phyloP scores from a whole-genome alignment of 805 yeast species.

The Yarrowia sp. region DNA sequence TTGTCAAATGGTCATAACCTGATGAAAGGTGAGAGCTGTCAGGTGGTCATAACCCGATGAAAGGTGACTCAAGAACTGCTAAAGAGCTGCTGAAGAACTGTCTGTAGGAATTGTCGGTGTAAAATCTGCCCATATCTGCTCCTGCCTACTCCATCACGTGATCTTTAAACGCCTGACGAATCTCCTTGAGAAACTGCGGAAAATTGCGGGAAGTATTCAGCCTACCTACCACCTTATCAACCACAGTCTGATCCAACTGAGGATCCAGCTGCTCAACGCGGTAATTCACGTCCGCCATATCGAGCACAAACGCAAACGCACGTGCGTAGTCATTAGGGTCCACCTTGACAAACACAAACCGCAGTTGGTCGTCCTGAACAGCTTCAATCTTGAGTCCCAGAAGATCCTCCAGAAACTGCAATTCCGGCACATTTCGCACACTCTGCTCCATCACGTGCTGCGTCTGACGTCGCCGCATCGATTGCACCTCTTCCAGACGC shows the following conservation, averaged over 20 bases:
- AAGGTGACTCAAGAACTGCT: too few relatives aligned
- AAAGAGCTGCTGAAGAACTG: neutral
- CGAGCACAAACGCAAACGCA: slow-evolving; percentile 56
- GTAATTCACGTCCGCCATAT: slow-evolving; percentile 54
- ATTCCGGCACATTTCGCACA: slow-evolving; percentile 59
- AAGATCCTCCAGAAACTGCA: slow-evolving; percentile 58
- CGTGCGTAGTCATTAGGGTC: slow-evolving; percentile 55
- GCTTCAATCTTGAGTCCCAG: slow-evolving; percentile 65
- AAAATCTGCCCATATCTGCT: too few relatives aligned
- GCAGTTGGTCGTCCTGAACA: slow-evolving; percentile 55
- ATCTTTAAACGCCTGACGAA: slow-evolving; percentile 44
- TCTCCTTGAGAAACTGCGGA: slow-evolving; percentile 45
- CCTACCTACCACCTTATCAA: slow-evolving; percentile 42
- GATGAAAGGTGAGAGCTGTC: too few relatives aligned
- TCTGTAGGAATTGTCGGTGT: neutral
- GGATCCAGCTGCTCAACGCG: slow-evolving; percentile 54
- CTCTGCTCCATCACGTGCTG: slow-evolving; percentile 54
- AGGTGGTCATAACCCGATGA: too few relatives aligned
- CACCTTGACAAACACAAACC: slow-evolving; percentile 59
- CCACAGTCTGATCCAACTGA: slow-evolving; percentile 46
- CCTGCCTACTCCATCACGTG: neutral
- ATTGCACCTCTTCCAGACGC: slow-evolving; percentile 44
- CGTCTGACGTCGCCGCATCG: slow-evolving; percentile 50
- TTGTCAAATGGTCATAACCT: too few relatives aligned
- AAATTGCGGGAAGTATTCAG: slow-evolving; percentile 46